Conservation (phyloP, 768 basidiomycete genomes). For the Leccinum fibrillosum region DNA sequence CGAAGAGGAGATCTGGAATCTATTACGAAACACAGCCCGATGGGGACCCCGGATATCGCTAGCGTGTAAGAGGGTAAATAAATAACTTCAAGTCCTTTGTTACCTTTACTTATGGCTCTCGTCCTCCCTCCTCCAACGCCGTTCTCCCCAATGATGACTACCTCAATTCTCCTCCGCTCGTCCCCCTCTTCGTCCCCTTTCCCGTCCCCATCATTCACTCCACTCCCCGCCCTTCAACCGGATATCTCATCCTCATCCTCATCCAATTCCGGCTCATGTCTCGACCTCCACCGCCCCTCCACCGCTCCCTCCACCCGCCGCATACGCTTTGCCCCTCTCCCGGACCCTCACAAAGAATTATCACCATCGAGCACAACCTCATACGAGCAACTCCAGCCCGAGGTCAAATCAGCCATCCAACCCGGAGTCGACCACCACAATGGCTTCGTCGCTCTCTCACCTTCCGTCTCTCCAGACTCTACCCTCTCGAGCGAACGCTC, state of each 20-base stretch:
- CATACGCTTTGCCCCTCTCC: slow-evolving; percentile 85
- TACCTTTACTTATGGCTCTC: slow-evolving; percentile 4
- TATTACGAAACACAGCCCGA: slow-evolving; percentile 15
- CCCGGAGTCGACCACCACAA: slow-evolving; percentile 5
- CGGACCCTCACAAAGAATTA: slow-evolving; percentile 61
- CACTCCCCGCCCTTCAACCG: slow-evolving; percentile 12
- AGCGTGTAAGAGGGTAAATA: neutral
- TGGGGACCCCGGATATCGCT: slow-evolving; percentile 21
- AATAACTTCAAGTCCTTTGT: slow-evolving; percentile 7
- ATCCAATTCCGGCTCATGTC: slow-evolving; percentile 18
- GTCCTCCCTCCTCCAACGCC: slow-evolving; percentile 1
- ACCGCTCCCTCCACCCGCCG: slow-evolving; percentile 19
- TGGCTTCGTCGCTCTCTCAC: slow-evolving; percentile 12
- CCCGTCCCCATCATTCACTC: slow-evolving; percentile 8
- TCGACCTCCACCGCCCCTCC: slow-evolving; percentile 10
- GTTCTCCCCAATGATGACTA: slow-evolving; percentile 17
- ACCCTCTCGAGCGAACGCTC: slow-evolving; percentile 19
- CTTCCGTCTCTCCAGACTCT: slow-evolving; percentile 19
- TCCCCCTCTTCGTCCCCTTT: slow-evolving; percentile 5
- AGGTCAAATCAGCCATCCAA: slow-evolving; percentile 2
- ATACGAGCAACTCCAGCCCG: slow-evolving; percentile 32
- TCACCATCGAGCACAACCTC: slow-evolving; percentile 5
- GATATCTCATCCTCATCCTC: slow-evolving; percentile 19
- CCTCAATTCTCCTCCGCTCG: slow-evolving; percentile 23
- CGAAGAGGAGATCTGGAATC: slow-evolving; percentile 17